Percentiles rank a stretch among this genome's conserved stretches.
phyloP scores from a whole-genome alignment of 2,329 filamentous ascomycete genomes.

The Exophiala aquamarina region DNA sequence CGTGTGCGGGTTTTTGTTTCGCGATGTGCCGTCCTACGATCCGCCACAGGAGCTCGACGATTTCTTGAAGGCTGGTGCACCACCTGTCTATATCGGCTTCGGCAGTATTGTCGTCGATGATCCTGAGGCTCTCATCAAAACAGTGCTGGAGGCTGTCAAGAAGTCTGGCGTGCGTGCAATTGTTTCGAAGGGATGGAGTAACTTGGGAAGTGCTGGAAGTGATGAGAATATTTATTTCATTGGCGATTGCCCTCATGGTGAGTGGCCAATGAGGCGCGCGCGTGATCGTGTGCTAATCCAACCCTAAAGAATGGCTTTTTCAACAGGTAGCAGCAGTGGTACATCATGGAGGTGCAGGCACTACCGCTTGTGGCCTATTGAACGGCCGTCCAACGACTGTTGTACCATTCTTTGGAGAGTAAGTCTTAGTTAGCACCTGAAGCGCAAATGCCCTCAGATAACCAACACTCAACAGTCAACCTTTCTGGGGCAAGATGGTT shows the following conservation, averaged over 20 bases:
- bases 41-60: slow-evolving; percentile 39
- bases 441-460: background rate
- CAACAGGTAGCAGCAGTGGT: slow-evolving; percentile 55
- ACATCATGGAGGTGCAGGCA: slow-evolving; percentile 60
- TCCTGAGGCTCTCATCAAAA: slow-evolving; percentile 44
- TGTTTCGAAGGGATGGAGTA: slow-evolving; percentile 57
- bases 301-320: slow-evolving; percentile 55
- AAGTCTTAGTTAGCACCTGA: slow-evolving; percentile 12
- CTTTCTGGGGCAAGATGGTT: slow-evolving; percentile 57
- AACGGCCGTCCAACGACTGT: slow-evolving; percentile 54
- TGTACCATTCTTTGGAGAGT: slow-evolving; percentile 59
- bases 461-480: slow-evolving; percentile 35
- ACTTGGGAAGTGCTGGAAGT: slow-evolving; percentile 36
- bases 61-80: slow-evolving; percentile 49
- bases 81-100: slow-evolving; percentile 58
- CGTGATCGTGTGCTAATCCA: background rate
- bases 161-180: slow-evolving; percentile 52
- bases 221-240: slow-evolving; percentile 49
- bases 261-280: background rate
- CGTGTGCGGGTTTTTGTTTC: slow-evolving; percentile 50
- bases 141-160: slow-evolving; percentile 49
- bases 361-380: slow-evolving; percentile 51
- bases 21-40: slow-evolving; percentile 36
- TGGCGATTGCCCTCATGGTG: slow-evolving; percentile 53
- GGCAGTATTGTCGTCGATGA: slow-evolving; percentile 58